phyloP scores from a whole-genome alignment of 2,329 filamentous ascomycete genomes.

The Zalaria obscura region DNA sequence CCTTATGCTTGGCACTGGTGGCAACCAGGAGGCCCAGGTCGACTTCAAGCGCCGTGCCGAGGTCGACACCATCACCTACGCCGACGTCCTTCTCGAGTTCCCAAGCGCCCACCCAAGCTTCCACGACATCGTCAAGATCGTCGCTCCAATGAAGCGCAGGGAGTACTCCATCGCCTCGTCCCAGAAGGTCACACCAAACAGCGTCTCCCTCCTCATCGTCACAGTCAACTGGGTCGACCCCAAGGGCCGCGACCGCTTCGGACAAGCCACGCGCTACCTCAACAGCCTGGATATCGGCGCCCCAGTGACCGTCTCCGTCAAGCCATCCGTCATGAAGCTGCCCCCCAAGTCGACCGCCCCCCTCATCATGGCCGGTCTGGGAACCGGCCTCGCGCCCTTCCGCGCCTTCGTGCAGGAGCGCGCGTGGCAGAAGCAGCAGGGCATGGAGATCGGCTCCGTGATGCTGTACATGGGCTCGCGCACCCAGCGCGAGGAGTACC shows the following conservation, averaged over 20 bases:
- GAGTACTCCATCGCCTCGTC: slow-evolving; percentile 99
- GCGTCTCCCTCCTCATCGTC: slow-evolving; percentile 91
- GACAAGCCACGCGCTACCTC: slow-evolving; percentile 86
- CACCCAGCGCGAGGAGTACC: slow-evolving; percentile 95
- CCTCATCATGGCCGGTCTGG: slow-evolving; percentile 98
- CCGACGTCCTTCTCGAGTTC: slow-evolving; percentile 82
- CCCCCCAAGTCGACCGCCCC: slow-evolving; percentile 74
- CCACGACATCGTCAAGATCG: slow-evolving; percentile 76
- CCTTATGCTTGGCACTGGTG: slow-evolving; percentile 51
- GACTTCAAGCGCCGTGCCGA: slow-evolving; percentile 90
- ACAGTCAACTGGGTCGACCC: slow-evolving; percentile 92
- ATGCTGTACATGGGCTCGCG: slow-evolving; percentile 93
- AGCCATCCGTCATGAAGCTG: slow-evolving; percentile 99
- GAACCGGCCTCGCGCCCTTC: slow-evolving; percentile 96
- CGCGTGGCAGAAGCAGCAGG: slow-evolving; percentile 93
- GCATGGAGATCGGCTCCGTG: slow-evolving; percentile 85
- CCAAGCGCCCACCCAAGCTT: slow-evolving; percentile 76
- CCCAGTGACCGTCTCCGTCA: slow-evolving; percentile 80
- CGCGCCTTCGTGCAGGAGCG: slow-evolving; percentile 97
- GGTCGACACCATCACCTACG: slow-evolving; percentile 81
- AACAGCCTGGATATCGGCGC: slow-evolving; percentile 60
- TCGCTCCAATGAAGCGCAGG: slow-evolving; percentile 83
- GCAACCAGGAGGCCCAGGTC: slow-evolving; percentile 55
- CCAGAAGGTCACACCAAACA: slow-evolving; percentile 80
- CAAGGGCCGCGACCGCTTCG: slow-evolving; percentile 74